These are phyloP conservation scores for Flaveria floridana DNA, from an alignment of 140 eudicot species.

Conservation along the genomic window DNA sequence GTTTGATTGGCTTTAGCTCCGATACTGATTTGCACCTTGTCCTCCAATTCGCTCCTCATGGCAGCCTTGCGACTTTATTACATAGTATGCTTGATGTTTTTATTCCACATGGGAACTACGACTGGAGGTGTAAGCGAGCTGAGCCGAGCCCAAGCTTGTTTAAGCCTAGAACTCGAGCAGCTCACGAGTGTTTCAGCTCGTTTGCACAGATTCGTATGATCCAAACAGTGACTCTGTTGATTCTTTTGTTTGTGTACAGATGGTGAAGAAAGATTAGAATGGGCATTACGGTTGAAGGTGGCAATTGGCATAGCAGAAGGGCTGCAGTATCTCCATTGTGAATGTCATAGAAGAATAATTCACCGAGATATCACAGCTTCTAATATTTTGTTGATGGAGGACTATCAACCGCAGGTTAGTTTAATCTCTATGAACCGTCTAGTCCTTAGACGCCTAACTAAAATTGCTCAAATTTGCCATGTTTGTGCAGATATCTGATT, in stretches of 20 bases:
- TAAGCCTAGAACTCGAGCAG: neutral
- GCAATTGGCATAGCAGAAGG: conserved; percentile 95
- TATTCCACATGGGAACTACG: neutral
- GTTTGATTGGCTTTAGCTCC: conserved; percentile 68
- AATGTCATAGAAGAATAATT: conserved; percentile 80
- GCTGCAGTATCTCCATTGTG: conserved; percentile 72
- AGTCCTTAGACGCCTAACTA: neutral
- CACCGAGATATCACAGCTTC: conserved; percentile 97
- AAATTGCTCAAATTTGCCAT: neutral
- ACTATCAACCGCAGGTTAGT: conserved; percentile 77
- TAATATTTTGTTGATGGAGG: conserved; percentile 72
- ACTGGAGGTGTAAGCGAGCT: neutral
- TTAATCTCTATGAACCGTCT: neutral
- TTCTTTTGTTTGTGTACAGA: conserved; percentile 21
- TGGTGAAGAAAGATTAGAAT: conserved; percentile 49
- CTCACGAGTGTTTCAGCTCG: neutral
- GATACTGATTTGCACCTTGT: conserved; percentile 76
- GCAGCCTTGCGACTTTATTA: conserved; percentile 73
- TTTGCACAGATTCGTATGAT: conserved; percentile 9
- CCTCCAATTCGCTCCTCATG: conserved; percentile 72
- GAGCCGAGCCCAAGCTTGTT: neutral
- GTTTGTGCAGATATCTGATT: conserved; percentile 79
- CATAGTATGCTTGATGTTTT: conserved; percentile 41
- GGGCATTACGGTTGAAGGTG: conserved; percentile 69
- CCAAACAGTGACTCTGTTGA: conserved; percentile 4